Conservation (phyloP, 768 basidiomycete species). For the Agrocybe chaxingu region DNA sequence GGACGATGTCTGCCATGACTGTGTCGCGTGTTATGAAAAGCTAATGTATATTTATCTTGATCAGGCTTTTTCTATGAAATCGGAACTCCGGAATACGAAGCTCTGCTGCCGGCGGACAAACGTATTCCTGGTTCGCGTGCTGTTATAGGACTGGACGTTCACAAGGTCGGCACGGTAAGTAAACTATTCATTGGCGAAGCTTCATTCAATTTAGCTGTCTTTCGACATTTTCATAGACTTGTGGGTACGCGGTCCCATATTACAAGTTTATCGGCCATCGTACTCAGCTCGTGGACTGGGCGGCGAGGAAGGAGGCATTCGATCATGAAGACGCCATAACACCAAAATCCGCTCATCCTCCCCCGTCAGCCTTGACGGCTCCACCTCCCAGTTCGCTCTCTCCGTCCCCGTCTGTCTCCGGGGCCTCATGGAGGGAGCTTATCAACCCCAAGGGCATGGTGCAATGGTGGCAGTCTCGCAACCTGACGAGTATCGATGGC, state of each 20-base stretch:
- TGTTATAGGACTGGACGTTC: slow-evolving; percentile 57
- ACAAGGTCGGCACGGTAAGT: slow-evolving; percentile 50
- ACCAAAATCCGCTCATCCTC: background rate
- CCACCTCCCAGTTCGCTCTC: background rate
- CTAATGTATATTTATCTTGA: background rate
- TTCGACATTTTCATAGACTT: slow-evolving; percentile 42
- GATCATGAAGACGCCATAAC: slow-evolving; percentile 26
- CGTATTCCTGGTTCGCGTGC: slow-evolving; percentile 59
- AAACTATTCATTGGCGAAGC: too few relatives aligned
- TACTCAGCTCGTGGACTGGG: slow-evolving; percentile 44
- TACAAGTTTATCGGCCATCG: slow-evolving; percentile 58
- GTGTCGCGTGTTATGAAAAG: background rate
- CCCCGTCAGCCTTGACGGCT: background rate
- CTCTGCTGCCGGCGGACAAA: slow-evolving; percentile 39
- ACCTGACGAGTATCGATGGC: slow-evolving; percentile 53
- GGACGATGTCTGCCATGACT: too few relatives aligned
- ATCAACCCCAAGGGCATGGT: slow-evolving; percentile 43
- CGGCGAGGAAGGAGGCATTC: slow-evolving; percentile 37
- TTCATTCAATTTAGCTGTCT: background rate
- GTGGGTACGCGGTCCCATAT: slow-evolving; percentile 62
- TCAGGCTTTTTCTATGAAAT: slow-evolving; percentile 60
- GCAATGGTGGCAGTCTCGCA: slow-evolving; percentile 51
- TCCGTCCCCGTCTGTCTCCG: background rate
- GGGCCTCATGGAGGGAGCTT: slow-evolving; percentile 1
- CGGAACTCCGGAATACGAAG: slow-evolving; percentile 58